These are phyloP conservation scores for Phyllostachys edulis DNA, from an alignment of 176 grass and related monocot species.

Conservation along the genomic window DNA sequence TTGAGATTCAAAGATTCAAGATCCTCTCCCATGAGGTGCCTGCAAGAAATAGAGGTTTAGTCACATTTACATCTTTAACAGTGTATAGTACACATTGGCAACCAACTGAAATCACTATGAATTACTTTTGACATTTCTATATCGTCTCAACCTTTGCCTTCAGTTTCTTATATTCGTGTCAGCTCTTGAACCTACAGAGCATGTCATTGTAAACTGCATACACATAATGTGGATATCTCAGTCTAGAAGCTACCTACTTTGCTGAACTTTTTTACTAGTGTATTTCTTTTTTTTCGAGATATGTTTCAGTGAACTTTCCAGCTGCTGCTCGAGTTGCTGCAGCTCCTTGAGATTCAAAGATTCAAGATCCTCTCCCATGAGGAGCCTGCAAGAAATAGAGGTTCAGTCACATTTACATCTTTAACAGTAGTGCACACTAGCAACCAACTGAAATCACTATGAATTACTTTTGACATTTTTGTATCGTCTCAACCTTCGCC, in stretches of 20 bases:
- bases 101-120: too few relatives aligned
- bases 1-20: too few relatives aligned
- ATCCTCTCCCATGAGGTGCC: too few relatives aligned
- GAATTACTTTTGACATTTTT: conserved; percentile 79
- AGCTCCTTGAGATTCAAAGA: conserved; percentile 76
- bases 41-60: too few relatives aligned
- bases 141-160: too few relatives aligned
- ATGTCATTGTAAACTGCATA: neutral
- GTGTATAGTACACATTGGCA: too few relatives aligned
- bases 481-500: conserved; percentile 72
- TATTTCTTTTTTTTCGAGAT: conserved; percentile 3
- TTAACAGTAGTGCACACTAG: conserved; percentile 10
- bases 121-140: too few relatives aligned
- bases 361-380: conserved; percentile 80
- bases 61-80: too few relatives aligned
- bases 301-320: conserved; percentile 73
- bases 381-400: conserved; percentile 40
- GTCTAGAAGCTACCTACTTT: neutral
- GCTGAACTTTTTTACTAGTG: neutral
- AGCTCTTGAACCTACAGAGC: neutral
- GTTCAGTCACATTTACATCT: neutral
- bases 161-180: too few relatives aligned
- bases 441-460: neutral
- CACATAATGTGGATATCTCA: neutral
- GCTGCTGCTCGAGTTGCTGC: conserved; percentile 63